Percentiles rank a stretch among this genome's conserved stretches.
Conservation (phyloP, 2,329 filamentous ascomycete species). For the Trichophyton rubrum region DNA sequence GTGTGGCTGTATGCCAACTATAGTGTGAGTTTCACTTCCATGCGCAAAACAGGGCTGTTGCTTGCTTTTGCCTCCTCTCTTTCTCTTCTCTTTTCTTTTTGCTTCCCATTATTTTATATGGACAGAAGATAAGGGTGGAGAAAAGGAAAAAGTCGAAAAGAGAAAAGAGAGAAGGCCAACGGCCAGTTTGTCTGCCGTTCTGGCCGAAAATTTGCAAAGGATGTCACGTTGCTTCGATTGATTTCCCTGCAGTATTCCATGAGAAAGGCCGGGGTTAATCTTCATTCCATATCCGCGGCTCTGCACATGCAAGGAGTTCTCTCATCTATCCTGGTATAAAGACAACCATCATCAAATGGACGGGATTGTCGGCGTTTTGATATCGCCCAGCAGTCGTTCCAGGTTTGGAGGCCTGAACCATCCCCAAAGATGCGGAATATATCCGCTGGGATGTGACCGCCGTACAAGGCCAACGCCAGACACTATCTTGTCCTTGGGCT, state of each 20-base stretch:
- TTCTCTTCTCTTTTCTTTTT: no score
- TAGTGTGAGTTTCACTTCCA: not conserved
- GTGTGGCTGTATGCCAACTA: not conserved
- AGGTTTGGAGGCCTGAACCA: not conserved
- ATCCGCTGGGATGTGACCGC: not conserved
- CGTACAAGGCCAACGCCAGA: not conserved
- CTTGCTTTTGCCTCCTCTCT: not conserved
- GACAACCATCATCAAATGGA: not conserved
- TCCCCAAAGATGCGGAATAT: not conserved
- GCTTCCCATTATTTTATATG: not conserved
- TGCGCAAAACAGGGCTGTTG: not conserved
- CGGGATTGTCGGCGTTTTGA: not conserved
- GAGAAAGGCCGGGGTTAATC: not conserved
- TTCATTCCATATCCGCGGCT: not conserved
- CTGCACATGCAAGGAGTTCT: not conserved
- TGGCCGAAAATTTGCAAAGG: not conserved
- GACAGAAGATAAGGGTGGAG: not conserved
- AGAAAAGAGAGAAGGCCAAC: not conserved
- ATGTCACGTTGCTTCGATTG: not conserved
- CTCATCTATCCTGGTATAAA: not conserved
- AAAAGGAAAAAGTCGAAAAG: not conserved
- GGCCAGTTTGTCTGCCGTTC: not conserved
- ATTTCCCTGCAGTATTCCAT: not conserved
- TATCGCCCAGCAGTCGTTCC: not conserved
- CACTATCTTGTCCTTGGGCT: not conserved